These are phyloP conservation scores for Ascochyta clinopodiicola DNA, from an alignment of 2,329 filamentous ascomycete genomes.

Conservation along the genomic window DNA sequence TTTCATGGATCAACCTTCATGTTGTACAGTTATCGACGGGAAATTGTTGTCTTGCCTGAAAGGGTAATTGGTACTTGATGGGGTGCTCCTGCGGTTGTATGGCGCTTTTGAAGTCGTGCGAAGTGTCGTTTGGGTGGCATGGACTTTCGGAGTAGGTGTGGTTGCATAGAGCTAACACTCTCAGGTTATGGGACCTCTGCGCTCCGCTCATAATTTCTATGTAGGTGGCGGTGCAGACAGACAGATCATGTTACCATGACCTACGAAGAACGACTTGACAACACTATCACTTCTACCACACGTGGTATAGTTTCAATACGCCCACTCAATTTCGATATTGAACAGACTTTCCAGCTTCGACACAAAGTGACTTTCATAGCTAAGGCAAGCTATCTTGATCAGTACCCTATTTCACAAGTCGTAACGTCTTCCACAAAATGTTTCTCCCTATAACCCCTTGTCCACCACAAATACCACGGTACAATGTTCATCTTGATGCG, in stretches of 20 bases:
- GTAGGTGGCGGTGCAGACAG: no score
- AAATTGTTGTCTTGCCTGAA: background rate
- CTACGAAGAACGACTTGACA: no score
- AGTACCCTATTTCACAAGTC: constrained; percentile 35
- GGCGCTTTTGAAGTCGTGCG: background rate
- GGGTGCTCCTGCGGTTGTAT: background rate
- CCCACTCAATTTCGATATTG: no score
- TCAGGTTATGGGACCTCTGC: no score
- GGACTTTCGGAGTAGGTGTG: no score
- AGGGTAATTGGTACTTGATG: background rate
- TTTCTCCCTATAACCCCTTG: constrained; percentile 48
- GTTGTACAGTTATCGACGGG: constrained; percentile 25
- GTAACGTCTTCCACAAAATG: constrained; percentile 57
- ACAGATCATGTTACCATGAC: no score
- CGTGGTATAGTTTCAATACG: no score
- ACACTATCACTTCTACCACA: no score
- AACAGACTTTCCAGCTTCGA: no score
- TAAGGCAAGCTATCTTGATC: background rate
- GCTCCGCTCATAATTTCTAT: no score
- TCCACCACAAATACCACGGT: constrained; percentile 58
- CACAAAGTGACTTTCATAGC: no score
- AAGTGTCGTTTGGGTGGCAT: background rate
- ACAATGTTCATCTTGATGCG: constrained; percentile 54
- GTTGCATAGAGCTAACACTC: background rate
- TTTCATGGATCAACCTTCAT: constrained; percentile 33